Evolutionary conservation across 2,329 filamentous ascomycete genomes (phyloP), one percentile per base, ranked within the genome.

Genomic region (Neurospora sp.): DNA sequence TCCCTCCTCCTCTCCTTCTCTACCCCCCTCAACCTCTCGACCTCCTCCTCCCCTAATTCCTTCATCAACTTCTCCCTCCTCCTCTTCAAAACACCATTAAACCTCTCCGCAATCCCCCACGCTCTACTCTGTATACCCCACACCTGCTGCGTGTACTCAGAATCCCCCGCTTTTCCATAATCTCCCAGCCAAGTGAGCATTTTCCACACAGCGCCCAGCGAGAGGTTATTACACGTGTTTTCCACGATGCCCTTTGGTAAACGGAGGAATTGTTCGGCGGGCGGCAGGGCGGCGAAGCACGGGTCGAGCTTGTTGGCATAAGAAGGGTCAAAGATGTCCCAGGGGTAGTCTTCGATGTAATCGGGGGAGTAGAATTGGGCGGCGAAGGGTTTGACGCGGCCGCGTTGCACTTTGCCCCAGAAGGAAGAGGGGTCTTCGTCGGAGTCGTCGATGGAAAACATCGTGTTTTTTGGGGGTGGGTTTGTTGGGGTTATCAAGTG

Each of bases 181-280:
- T 52, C 43, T 0, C 43, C 43, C n/a, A 52, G 0, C 19, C 43
- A 58, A 15, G 52, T 62, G 0, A 62, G 52, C 52, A 62, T 17
- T 17, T 17, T 17, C 11, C 0, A 3, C 23, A 33, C 0, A 1
- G 2, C 23, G 13, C 1, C 0, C 23, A 10, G 1, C 1, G 46
- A 58, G 15, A 62, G 52, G 23, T 33, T 0, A 1, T 17, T 17
- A 23, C 5, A 1, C 23, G 13, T 62, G 3, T 62, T 62, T 62
- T 62, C 52, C 1, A 62, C 52, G 23, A 62, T 33, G 1, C 52
- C 23, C 13, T 33, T 62, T 2, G 23, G 52, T 33, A 33, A 17
- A 5, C 52, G 52, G 1, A 62, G 52, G 3, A 62, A 62, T 33
- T 62, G 52, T 28, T 62, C 52, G 23, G 7, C 52, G 52, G 23